Base-by-base conservation (phyloP, 768 basidiomycete genomes). In the Coprinopsis marcescibilis region DNA sequence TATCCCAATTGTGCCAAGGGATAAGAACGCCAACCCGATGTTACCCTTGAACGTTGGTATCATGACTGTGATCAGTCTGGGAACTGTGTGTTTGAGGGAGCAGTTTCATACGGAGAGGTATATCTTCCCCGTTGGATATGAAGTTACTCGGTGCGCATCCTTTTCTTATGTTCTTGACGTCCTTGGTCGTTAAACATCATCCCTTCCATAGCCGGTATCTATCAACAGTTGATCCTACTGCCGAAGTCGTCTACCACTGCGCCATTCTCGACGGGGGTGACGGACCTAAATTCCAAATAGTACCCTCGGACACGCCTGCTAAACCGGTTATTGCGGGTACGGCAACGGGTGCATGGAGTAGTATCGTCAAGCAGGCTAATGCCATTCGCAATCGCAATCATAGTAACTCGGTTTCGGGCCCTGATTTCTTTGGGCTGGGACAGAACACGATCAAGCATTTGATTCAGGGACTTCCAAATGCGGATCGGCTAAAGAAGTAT, bases 361-460 rank as follows among this genome's bases (percentile, higher is more conserved):
- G 73, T 54, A 85, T 92, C 53, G 87, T 92, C 42, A 83, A 81
- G 57, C 80, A 85, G 42, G 89, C 89, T 1, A 91, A 90, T 57
- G 75, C 77, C 34, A 80, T 91, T 50, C 80, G 89, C 40, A 82
- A 86, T 58, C 74, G 87, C 12, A 83, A 87, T 52, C 89, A 90
- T 57, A 86, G 83, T 35, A 90, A 90, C 61, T 88, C 85, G 4
- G 86, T 92, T 12, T 91, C 89, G 2, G 89, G 89, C 0, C 89
- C 89, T 12, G 89, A 91, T 65, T 90, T 90, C 62, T 91, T 89
- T 58, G 89, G 89, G 7, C 70, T 92, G 13, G 85, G 85, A 2
- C 85, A 90, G 62, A 90, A 90, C 58, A 85, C 85, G 3, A 89
- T 92, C 69, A 91, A 90, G 66, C 85, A 88, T 57, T 74, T 91